Percentiles rank a stretch among this genome's conserved stretches.
Evolutionary conservation across 2,329 filamentous ascomycete species (phyloP).

Genomic region (Penicillium sp.): DNA sequence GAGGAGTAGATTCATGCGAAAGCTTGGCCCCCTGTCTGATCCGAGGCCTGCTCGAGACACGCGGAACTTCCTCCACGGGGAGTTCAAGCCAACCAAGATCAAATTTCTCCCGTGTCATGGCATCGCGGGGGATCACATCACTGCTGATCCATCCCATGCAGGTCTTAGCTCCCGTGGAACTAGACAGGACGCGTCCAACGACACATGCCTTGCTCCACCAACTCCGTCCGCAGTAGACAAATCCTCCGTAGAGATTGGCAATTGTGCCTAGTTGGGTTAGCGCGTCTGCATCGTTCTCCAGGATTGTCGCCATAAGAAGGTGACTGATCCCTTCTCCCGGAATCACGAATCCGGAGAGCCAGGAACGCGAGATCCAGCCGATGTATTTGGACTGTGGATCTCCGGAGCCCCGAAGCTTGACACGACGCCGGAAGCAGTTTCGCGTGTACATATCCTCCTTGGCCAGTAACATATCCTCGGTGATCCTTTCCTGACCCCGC

Average conservation of each 20-base stretch:
- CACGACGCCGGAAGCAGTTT: conserved; percentile 26
- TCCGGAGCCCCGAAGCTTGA: conserved; percentile 27
- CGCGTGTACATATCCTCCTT: conserved; percentile 33
- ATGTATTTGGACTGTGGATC: conserved; percentile 34
- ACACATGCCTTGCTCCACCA: conserved; percentile 58
- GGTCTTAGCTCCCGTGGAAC: conserved; percentile 44
- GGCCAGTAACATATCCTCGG: conserved; percentile 9
- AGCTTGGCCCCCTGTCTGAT: conserved; percentile 45
- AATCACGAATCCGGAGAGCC: conserved; percentile 53
- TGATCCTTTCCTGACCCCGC: conserved; percentile 8
- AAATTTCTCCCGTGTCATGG: conserved; percentile 25
- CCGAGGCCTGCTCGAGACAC: conserved; percentile 35
- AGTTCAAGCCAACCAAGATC: conserved; percentile 52
- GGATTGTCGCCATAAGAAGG: conserved; percentile 53
- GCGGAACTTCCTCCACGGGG: conserved; percentile 33
- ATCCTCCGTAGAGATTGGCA: conserved; percentile 54
- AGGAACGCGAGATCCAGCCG: conserved; percentile 56
- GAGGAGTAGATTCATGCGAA: conserved; percentile 39
- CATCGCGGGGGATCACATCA: conserved; percentile 39
- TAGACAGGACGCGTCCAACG: conserved; percentile 52
- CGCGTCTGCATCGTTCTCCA: conserved; percentile 53
- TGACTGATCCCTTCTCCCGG: conserved; percentile 54
- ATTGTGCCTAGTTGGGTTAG: conserved; percentile 49
- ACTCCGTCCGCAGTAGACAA: conserved; percentile 48
- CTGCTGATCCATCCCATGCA: conserved; percentile 56